These are phyloP conservation scores for Lactifluus pinguis DNA, from an alignment of 768 basidiomycete species.

Conservation along the genomic window DNA sequence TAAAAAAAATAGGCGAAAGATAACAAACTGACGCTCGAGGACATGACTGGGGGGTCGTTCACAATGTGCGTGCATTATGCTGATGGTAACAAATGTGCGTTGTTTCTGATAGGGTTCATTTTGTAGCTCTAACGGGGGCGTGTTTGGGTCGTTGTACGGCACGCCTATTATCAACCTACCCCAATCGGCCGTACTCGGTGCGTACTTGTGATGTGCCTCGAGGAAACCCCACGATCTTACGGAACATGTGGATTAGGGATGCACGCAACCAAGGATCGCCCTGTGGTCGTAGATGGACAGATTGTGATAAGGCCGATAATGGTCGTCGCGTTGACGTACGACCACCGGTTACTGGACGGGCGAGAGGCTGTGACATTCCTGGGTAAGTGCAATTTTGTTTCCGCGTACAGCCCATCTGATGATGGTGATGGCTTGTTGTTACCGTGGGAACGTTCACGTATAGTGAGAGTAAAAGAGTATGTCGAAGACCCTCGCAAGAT, in stretches of 20 bases:
- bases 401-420: not conserved
- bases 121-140: slow-evolving; percentile 90
- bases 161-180: slow-evolving; percentile 99
- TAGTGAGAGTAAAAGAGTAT: slow-evolving; percentile 46
- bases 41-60: slow-evolving; percentile 98
- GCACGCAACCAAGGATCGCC: slow-evolving; percentile 89
- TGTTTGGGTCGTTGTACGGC: slow-evolving; percentile 94
- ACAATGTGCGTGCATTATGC: slow-evolving; percentile 63
- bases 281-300: slow-evolving; percentile 88
- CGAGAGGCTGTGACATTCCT: slow-evolving; percentile 97
- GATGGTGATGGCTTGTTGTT: not conserved
- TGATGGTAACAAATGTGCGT: not conserved
- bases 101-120: slow-evolving; percentile 10
- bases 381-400: slow-evolving; percentile 42
- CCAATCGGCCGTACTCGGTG: slow-evolving; percentile 86
- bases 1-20: slow-evolving; percentile 60
- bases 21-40: slow-evolving; percentile 90
- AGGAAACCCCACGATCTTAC: slow-evolving; percentile 9
- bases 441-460: slow-evolving; percentile 5
- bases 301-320: slow-evolving; percentile 97
- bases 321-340: slow-evolving; percentile 90
- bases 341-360: slow-evolving; percentile 92
- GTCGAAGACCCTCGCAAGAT: slow-evolving; percentile 45
- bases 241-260: slow-evolving; percentile 44
- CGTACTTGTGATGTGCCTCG: slow-evolving; percentile 19